Evolutionary conservation across 1,284 basidiomycete genomes (phyloP).

Genomic region (Ustilago xerochloae): DNA sequence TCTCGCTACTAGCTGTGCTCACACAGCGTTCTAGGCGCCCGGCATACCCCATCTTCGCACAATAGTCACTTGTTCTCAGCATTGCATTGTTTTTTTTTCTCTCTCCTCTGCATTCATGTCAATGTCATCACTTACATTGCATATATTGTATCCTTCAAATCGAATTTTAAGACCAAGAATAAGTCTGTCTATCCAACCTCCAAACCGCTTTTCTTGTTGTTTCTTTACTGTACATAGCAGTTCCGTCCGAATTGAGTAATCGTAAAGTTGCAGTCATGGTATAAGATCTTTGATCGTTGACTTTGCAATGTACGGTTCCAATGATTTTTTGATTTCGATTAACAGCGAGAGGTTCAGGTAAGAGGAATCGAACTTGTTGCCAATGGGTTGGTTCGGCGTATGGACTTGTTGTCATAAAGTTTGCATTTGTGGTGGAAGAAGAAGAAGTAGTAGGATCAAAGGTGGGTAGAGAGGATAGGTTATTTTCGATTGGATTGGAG

Average conservation of each 20-base stretch:
- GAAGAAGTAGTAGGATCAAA: conserved; percentile 10
- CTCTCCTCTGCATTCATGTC: too few species aligned
- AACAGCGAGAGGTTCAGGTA: conserved; percentile 62
- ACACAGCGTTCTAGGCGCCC: too few species aligned
- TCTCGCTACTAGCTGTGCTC: too few species aligned
- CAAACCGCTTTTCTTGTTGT: conserved; percentile 47
- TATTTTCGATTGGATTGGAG: conserved; percentile 9
- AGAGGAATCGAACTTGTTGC: conserved; percentile 64
- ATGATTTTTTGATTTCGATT: conserved; percentile 57
- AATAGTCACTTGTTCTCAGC: too few species aligned
- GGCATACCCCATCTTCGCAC: too few species aligned
- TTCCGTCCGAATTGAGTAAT: conserved; percentile 39
- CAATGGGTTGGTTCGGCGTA: conserved; percentile 65
- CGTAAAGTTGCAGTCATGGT: conserved; percentile 46
- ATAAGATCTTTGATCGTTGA: conserved; percentile 62
- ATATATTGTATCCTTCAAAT: too few species aligned
- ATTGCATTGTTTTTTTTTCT: too few species aligned
- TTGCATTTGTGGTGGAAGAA: not conserved
- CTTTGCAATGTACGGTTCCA: conserved; percentile 58
- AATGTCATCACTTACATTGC: too few species aligned
- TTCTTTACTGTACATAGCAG: conserved; percentile 4
- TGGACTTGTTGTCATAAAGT: conserved; percentile 64
- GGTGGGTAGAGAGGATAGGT: conserved; percentile 29
- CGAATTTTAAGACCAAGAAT: conserved; percentile 60
- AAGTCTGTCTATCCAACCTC: conserved; percentile 64